Percentiles rank a stretch among this genome's conserved stretches.
phyloP scores from a whole-genome alignment of 441 rosid genomes.

The California macrophylla region DNA sequence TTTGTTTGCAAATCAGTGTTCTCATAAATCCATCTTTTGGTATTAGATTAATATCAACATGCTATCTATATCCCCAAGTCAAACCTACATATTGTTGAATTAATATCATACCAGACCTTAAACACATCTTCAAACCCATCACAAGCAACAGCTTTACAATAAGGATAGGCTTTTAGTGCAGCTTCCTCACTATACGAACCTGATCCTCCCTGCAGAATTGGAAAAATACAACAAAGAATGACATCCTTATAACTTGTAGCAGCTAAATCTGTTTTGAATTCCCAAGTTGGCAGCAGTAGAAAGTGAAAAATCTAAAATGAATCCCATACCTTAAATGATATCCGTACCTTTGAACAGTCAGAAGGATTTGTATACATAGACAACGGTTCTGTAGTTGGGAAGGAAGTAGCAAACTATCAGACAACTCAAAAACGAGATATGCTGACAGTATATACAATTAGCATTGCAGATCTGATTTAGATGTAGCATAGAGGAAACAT shows the following conservation, averaged over 20 bases:
- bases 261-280: conserved; percentile 9
- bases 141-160: conserved; percentile 47
- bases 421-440: not conserved
- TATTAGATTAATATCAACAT: not conserved
- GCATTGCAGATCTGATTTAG: not conserved
- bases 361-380: conserved; percentile 27
- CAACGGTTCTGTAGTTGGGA: conserved; percentile 36
- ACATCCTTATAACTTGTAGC: not conserved
- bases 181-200: conserved; percentile 54
- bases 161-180: conserved; percentile 50
- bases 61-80: not conserved
- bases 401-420: conserved; percentile 6
- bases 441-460: not conserved
- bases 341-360: conserved; percentile 28
- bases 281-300: not conserved
- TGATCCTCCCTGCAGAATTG: conserved; percentile 31
- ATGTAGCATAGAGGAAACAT: not conserved
- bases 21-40: not conserved
- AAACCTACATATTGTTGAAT: not conserved
- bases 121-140: conserved; percentile 47
- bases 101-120: conserved; percentile 31
- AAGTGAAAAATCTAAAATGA: not conserved
- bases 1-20: not conserved
- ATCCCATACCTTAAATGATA: conserved; percentile 42
- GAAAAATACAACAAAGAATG: conserved; percentile 6